A percentile compares a stretch with the other conserved stretches of the same genome.
These are phyloP conservation scores for Jamesozyma gamospora DNA, from an alignment of 805 yeast genomes.

Conservation along the genomic window DNA sequence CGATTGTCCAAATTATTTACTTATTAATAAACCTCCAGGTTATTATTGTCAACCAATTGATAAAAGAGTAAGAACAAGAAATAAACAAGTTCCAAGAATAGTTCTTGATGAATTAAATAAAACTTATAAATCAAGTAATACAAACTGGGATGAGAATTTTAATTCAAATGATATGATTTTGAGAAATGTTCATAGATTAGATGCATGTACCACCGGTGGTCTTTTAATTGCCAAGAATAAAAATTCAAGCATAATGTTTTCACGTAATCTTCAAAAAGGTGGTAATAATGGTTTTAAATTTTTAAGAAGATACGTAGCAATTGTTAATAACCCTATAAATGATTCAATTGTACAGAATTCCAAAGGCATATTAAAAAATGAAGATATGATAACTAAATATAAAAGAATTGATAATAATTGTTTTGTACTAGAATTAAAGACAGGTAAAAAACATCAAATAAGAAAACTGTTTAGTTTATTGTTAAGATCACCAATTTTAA, in stretches of 20 bases:
- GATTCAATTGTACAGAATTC: neutral
- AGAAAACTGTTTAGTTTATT: slow-evolving; percentile 24
- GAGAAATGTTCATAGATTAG: slow-evolving; percentile 32
- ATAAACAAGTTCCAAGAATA: slow-evolving; percentile 8
- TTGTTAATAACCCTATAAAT: slow-evolving; percentile 8
- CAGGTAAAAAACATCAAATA: slow-evolving; percentile 36
- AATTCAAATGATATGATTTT: neutral
- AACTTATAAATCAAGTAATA: neutral
- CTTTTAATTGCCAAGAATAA: slow-evolving; percentile 29
- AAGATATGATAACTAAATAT: slow-evolving; percentile 14
- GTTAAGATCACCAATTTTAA: slow-evolving; percentile 22
- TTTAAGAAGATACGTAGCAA: slow-evolving; percentile 30
- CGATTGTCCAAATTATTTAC: slow-evolving; percentile 17
- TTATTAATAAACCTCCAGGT: slow-evolving; percentile 32
- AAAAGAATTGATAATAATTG: slow-evolving; percentile 14
- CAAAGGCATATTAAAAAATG: slow-evolving; percentile 6
- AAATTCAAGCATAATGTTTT: slow-evolving; percentile 12
- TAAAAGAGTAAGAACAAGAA: slow-evolving; percentile 3
- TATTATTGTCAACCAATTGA: slow-evolving; percentile 28
- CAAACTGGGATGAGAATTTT: slow-evolving; percentile 2
- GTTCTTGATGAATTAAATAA: slow-evolving; percentile 14
- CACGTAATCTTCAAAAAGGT: slow-evolving; percentile 27
- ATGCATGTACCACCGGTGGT: slow-evolving; percentile 34
- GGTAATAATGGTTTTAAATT: slow-evolving; percentile 31
- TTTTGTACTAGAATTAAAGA: slow-evolving; percentile 25